Conservation (phyloP, 2,329 filamentous ascomycete genomes). For the Ramularia collo-cygni region DNA sequence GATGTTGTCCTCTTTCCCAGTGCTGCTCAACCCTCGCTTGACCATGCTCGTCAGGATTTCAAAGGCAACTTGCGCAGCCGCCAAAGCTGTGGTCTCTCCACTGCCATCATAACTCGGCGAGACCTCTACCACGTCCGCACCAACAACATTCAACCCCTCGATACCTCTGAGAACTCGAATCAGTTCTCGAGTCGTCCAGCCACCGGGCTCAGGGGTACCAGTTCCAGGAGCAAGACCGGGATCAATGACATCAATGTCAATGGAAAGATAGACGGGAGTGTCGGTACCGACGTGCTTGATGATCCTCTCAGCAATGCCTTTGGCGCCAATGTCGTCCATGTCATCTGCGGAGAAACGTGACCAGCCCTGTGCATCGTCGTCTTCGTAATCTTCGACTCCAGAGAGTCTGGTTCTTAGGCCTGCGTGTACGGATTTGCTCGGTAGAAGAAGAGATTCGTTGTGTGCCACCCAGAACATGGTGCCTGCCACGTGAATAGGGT, state of each 20-base stretch:
- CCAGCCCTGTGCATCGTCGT: constrained; percentile 68
- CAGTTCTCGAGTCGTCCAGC: constrained; percentile 84
- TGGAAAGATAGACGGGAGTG: constrained; percentile 71
- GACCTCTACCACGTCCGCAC: constrained; percentile 86
- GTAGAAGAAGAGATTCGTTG: constrained; percentile 70
- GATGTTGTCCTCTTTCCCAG: constrained; percentile 11
- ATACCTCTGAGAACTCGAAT: constrained; percentile 76
- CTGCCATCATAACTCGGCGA: constrained; percentile 75
- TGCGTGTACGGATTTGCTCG: constrained; percentile 70
- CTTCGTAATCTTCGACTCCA: constrained; percentile 63
- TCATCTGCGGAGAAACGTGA: constrained; percentile 75
- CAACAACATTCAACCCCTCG: constrained; percentile 76
- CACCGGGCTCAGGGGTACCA: constrained; percentile 82
- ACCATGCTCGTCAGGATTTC: constrained; percentile 77
- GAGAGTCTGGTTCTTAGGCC: constrained; percentile 72
- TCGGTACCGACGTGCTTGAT: constrained; percentile 64
- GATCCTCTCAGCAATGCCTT: constrained; percentile 64
- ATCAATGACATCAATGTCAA: constrained; percentile 78
- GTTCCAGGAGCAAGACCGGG: constrained; percentile 58
- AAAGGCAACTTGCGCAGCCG: constrained; percentile 75
- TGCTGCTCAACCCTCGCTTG: constrained; percentile 46
- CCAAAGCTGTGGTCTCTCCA: constrained; percentile 74
- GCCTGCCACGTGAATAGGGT: too few relatives aligned
- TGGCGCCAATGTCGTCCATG: constrained; percentile 72
- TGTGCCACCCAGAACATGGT: constrained; percentile 88